Conservation (phyloP, 1,139 yeast genomes). For the Fermentozyma sake region DNA sequence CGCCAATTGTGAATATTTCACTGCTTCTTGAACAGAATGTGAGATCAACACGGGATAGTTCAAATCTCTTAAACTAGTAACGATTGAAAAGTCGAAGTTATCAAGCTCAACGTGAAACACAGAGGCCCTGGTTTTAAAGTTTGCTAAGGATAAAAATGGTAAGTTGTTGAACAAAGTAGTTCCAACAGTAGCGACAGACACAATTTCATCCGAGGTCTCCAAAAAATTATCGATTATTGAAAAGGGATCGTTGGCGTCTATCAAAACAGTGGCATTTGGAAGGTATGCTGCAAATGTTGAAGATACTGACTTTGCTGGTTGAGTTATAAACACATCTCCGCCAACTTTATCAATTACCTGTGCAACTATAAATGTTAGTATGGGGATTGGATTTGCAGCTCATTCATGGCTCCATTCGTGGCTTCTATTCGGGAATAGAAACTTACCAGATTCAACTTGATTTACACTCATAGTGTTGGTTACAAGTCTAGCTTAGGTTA, state of each 20-base stretch:
- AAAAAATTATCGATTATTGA: slow-evolving; percentile 34
- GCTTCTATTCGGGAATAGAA: no score
- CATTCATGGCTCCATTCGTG: no score
- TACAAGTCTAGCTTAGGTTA: no score
- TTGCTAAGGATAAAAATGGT: slow-evolving; percentile 48
- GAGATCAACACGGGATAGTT: slow-evolving; percentile 64
- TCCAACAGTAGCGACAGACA: slow-evolving; percentile 53
- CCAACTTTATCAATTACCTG: slow-evolving; percentile 14
- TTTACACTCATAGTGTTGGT: no score
- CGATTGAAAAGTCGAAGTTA: slow-evolving; percentile 57
- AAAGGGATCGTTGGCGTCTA: slow-evolving; percentile 54
- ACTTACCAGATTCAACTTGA: no score
- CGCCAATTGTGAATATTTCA: slow-evolving; percentile 51
- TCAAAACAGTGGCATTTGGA: slow-evolving; percentile 26
- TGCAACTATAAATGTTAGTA: slow-evolving; percentile 11
- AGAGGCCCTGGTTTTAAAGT: slow-evolving; percentile 39
- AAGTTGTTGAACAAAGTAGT: slow-evolving; percentile 45
- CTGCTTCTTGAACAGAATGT: slow-evolving; percentile 49
- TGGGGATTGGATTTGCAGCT: no score
- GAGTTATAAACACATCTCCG: slow-evolving; percentile 38
- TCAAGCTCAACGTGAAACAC: slow-evolving; percentile 60
- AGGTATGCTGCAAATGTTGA: slow-evolving; percentile 26
- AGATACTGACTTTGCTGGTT: slow-evolving; percentile 44
- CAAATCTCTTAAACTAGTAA: slow-evolving; percentile 69
- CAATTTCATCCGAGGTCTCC: slow-evolving; percentile 21